Percentiles rank a stretch among this genome's conserved stretches.
Evolutionary conservation across 164 flowering plant species (phyloP).

Genomic region (Akebia trifoliata): DNA sequence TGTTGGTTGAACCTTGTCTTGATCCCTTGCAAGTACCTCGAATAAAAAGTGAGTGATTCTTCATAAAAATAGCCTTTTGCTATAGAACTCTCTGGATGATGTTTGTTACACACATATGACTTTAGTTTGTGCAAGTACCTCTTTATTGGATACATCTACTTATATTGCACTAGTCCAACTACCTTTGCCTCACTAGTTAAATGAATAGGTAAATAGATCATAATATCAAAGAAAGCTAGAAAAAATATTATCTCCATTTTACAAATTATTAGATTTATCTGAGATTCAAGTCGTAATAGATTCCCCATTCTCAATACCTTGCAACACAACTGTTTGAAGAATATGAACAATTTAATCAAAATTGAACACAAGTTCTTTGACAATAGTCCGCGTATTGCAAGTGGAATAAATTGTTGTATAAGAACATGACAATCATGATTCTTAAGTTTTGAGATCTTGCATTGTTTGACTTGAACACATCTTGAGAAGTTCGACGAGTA

Average conservation of each 20-base stretch:
- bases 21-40: neutral
- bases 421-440: too few species aligned
- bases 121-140: neutral
- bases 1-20: too few species aligned
- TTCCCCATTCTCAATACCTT: neutral
- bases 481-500: neutral
- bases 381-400: neutral
- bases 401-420: too few species aligned
- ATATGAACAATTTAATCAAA: neutral
- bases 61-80: neutral
- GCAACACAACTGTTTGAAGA: too few species aligned
- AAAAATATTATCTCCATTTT: constrained; percentile 13
- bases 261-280: neutral
- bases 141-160: constrained; percentile 6
- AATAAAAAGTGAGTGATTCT: neutral
- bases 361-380: neutral
- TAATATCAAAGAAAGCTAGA: constrained; percentile 17
- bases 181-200: neutral
- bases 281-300: neutral
- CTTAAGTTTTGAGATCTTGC: too few species aligned
- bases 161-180: constrained; percentile 3
- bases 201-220: constrained; percentile 12
- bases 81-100: neutral
- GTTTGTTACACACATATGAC: too few species aligned
- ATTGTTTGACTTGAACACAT: too few species aligned